phyloP scores from a whole-genome alignment of 2,329 filamentous ascomycete genomes.

The Alternaria brassicae region DNA sequence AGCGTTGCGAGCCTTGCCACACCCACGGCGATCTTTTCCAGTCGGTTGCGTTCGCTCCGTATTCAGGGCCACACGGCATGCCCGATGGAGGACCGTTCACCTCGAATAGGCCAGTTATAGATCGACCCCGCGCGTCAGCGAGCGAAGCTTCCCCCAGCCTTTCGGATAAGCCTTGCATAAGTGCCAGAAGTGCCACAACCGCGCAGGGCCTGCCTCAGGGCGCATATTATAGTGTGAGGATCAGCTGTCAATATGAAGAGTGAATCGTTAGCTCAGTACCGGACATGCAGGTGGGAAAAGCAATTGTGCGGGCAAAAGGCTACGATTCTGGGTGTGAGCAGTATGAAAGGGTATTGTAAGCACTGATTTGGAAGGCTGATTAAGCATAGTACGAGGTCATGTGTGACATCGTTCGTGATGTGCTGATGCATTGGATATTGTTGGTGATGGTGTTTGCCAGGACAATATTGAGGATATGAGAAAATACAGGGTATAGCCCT shows the following conservation, averaged over 20 bases:
- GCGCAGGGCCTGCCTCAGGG: constrained; percentile 7
- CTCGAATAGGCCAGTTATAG: constrained; percentile 25
- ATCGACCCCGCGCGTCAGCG: constrained; percentile 23
- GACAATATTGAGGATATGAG: not conserved
- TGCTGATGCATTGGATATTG: not conserved
- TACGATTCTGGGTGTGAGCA: constrained; percentile 14
- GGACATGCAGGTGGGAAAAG: constrained; percentile 10
- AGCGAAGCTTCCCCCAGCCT: constrained; percentile 14
- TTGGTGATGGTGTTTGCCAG: not conserved
- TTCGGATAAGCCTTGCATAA: constrained; percentile 20
- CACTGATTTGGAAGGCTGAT: constrained; percentile 14
- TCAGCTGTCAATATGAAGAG: constrained; percentile 13
- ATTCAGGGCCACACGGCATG: constrained; percentile 13
- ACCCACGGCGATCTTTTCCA: constrained; percentile 5
- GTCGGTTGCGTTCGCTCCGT: constrained; percentile 5
- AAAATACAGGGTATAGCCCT: not conserved
- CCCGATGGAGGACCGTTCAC: constrained; percentile 8
- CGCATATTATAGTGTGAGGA: constrained; percentile 1
- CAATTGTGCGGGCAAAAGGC: not conserved
- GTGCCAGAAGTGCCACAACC: constrained; percentile 10
- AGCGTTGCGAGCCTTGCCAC: constrained; percentile 13
- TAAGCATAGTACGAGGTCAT: constrained; percentile 16
- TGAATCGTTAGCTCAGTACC: constrained; percentile 19
- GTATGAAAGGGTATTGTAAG: constrained; percentile 20
- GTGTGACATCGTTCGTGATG: not conserved